phyloP scores from a whole-genome alignment of 2,329 filamentous ascomycete species.

The Thermochaetoides dissita region DNA sequence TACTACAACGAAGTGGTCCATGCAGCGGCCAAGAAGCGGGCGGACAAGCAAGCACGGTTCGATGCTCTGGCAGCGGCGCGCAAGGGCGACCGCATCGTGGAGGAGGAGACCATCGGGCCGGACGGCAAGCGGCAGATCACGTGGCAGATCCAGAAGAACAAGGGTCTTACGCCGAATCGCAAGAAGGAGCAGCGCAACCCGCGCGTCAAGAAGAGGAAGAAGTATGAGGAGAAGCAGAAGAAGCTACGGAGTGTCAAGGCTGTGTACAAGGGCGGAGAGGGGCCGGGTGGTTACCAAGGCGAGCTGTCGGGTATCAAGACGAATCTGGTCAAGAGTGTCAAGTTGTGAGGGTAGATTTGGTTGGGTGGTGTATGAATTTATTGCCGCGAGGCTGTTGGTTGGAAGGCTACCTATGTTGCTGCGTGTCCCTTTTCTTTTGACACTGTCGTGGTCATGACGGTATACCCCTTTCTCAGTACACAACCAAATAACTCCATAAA shows the following conservation, averaged over 20 bases:
- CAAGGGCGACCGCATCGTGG: conserved; percentile 48
- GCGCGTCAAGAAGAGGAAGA: conserved; percentile 93
- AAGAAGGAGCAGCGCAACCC: conserved; percentile 94
- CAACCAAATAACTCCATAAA: no score
- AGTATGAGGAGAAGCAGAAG: conserved; percentile 95
- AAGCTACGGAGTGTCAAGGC: conserved; percentile 79
- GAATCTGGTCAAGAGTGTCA: conserved; percentile 82
- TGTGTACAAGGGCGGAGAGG: conserved; percentile 73
- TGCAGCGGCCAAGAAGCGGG: conserved; percentile 53
- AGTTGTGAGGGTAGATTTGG: conserved; percentile 43
- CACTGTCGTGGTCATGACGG: no score
- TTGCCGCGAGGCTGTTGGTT: not conserved
- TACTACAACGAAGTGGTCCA: conserved; percentile 86
- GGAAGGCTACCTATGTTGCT: not conserved
- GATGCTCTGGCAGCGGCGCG: conserved; percentile 46
- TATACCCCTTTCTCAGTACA: no score
- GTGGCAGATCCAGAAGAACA: conserved; percentile 95
- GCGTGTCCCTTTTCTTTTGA: not conserved
- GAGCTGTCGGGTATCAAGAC: conserved; percentile 94
- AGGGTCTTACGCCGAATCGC: conserved; percentile 75
- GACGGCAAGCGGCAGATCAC: conserved; percentile 88
- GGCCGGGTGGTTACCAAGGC: conserved; percentile 74
- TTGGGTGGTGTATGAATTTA: not conserved
- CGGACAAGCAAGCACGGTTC: conserved; percentile 50
- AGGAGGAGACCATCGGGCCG: conserved; percentile 55